Base-by-base conservation (phyloP, 1,284 basidiomycete genomes). In the Fomitopsis palustris region DNA sequence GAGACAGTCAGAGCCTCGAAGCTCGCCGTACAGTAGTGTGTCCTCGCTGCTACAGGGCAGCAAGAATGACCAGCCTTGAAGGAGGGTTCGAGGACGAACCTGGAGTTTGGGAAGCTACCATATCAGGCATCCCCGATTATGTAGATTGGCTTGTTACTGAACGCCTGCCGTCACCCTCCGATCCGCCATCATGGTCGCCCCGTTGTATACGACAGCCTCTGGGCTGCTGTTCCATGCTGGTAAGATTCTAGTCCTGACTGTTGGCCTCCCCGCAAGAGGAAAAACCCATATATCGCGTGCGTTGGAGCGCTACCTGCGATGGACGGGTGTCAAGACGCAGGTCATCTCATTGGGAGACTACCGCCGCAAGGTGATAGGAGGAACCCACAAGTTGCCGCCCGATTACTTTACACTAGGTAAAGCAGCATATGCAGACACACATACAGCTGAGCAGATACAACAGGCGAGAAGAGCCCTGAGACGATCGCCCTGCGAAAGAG, bases 211-310 rank as follows among this genome's bases (percentile, higher is more conserved):
- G 8, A 96, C 93, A 12, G 90, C 77, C 33, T 91, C 88, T 54
- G 89, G 90, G 39, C 82, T 95, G 27, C 86, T 97, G 47, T 97
- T 90, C 76, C 95, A 97, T 75, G 95, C 95, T 10, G 96, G 95
- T 69, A 94, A 97, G 74, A 96, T 98, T 69, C 80, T 97, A 17
- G 91, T 98, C 56, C 81, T 95, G 59, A 93, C 95, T 14, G 91
- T 98, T 61, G 96, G 95, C 17, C 81, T 98, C 1, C 96, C 95
- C 27, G 94, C 93, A 5, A 85, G 96, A 55, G 96, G 96, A 51
- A 98, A 98, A 77, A 98, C 96, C 0, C 97, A 99, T 74, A 92
- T 99, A 59, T 96, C 95, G 1, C 86, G 96, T 56, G 90, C 96
- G 19, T 83, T 99, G 31, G 96, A 99, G 72, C 87, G 97, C 25